Percentiles rank a stretch among this genome's conserved stretches.
These are phyloP conservation scores for Wickerhamiella cacticola DNA, from an alignment of 805 yeast genomes.

Conservation along the genomic window DNA sequence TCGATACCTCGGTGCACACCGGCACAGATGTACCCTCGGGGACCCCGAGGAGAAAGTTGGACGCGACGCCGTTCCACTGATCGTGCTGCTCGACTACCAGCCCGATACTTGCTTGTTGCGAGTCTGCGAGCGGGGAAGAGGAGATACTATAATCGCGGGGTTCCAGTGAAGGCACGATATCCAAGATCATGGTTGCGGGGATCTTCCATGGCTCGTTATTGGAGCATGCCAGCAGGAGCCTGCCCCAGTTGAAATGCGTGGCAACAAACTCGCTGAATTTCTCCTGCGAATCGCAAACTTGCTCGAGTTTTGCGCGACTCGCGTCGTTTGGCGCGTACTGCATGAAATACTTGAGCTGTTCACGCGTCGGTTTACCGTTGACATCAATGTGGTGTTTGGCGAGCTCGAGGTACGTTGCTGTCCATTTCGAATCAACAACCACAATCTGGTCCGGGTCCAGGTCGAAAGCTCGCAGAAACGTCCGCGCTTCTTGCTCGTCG, in stretches of 20 bases:
- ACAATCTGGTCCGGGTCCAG: slow-evolving; percentile 36
- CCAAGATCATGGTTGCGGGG: slow-evolving; percentile 61
- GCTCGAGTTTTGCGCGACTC: slow-evolving; percentile 24
- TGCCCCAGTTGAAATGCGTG: slow-evolving; percentile 50
- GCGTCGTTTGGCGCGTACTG: slow-evolving; percentile 55
- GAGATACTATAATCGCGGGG: slow-evolving; percentile 83
- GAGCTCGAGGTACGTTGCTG: slow-evolving; percentile 60
- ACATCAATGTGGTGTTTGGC: slow-evolving; percentile 66
- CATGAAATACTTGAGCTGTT: slow-evolving; percentile 48
- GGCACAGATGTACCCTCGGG: slow-evolving; percentile 34
- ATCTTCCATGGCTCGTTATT: slow-evolving; percentile 52
- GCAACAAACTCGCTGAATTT: slow-evolving; percentile 45
- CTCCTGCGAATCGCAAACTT: slow-evolving; percentile 23
- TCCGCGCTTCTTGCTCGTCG: slow-evolving; percentile 45
- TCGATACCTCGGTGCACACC: slow-evolving; percentile 67
- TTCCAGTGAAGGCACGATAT: slow-evolving; percentile 53
- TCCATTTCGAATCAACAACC: slow-evolving; percentile 47
- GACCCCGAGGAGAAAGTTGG: slow-evolving; percentile 14
- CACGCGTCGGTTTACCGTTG: slow-evolving; percentile 71
- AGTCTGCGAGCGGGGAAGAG: slow-evolving; percentile 59
- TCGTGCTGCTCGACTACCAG: slow-evolving; percentile 54
- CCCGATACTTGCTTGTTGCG: slow-evolving; percentile 54
- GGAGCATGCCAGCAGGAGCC: slow-evolving; percentile 47
- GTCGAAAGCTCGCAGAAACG: slow-evolving; percentile 44
- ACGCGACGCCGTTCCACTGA: slow-evolving; percentile 20